Percentiles rank a stretch among this genome's conserved stretches.
Evolutionary conservation across 2,329 filamentous ascomycete genomes (phyloP).

Genomic region (Bipolaris victoriae): DNA sequence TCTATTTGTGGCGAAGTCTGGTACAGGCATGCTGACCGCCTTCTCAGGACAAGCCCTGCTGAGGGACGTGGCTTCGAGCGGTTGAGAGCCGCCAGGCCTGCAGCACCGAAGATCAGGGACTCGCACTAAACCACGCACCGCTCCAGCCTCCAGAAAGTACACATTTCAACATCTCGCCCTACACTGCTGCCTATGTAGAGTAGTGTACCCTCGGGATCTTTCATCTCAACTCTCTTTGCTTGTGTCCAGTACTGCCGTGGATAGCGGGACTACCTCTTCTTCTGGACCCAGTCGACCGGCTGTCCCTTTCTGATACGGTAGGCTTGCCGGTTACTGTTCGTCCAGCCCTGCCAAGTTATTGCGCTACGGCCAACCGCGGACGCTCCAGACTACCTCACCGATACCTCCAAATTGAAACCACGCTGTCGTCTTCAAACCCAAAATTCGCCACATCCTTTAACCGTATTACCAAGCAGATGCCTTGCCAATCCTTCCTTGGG

Average conservation of each 20-base stretch:
- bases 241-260: background rate
- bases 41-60: slow-evolving; percentile 21
- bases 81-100: slow-evolving; percentile 21
- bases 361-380: slow-evolving; percentile 39
- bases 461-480: slow-evolving; percentile 8
- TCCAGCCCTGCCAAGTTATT: slow-evolving; percentile 19
- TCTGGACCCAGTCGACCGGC: slow-evolving; percentile 1
- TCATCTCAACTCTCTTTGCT: background rate
- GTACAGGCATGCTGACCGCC: slow-evolving; percentile 34
- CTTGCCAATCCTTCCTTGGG: background rate
- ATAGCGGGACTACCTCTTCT: background rate
- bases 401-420: slow-evolving; percentile 28
- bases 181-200: background rate
- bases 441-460: slow-evolving; percentile 21
- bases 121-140: slow-evolving; percentile 6
- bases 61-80: slow-evolving; percentile 17
- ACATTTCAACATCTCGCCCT: background rate
- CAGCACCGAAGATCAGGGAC: slow-evolving; percentile 24
- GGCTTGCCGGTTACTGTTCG: slow-evolving; percentile 21
- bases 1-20: slow-evolving; percentile 34
- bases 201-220: background rate
- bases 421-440: slow-evolving; percentile 16
- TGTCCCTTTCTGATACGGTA: slow-evolving; percentile 14
- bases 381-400: slow-evolving; percentile 35
- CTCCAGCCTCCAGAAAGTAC: background rate